A percentile compares a stretch with the other conserved stretches of the same genome.
These are phyloP conservation scores for Trichophaea hybrida DNA, from an alignment of 2,329 filamentous ascomycete species.

Conservation along the genomic window DNA sequence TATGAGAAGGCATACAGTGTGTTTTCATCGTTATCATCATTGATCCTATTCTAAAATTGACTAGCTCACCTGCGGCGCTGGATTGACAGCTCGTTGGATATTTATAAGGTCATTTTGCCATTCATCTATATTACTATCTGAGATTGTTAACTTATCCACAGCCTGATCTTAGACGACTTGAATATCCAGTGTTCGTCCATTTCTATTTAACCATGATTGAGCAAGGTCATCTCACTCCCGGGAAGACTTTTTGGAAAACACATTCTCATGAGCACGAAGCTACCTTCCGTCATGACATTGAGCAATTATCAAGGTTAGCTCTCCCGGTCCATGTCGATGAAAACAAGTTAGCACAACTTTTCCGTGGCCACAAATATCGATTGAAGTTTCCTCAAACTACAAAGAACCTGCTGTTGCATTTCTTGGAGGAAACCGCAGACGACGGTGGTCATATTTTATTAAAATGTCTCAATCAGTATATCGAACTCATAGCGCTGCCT, in stretches of 20 bases:
- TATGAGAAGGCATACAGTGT: constrained; percentile 57
- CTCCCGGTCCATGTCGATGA: constrained; percentile 64
- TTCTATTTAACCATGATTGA: constrained; percentile 69
- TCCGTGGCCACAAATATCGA: constrained; percentile 74
- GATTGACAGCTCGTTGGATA: constrained; percentile 81
- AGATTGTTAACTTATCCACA: constrained; percentile 30
- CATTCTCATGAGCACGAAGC: constrained; percentile 58
- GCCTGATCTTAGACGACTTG: constrained; percentile 72
- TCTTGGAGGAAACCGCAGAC: constrained; percentile 73
- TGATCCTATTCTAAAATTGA: not conserved
- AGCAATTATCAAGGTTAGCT: constrained; percentile 56
- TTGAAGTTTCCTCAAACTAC: constrained; percentile 78
- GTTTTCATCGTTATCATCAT: constrained; percentile 15
- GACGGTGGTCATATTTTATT: constrained; percentile 66
- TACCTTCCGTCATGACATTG: constrained; percentile 67
- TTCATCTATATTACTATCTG: constrained; percentile 9
- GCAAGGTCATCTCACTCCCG: constrained; percentile 56
- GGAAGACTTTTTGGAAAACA: constrained; percentile 53
- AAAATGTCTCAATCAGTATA: constrained; percentile 50
- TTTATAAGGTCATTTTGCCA: constrained; percentile 60
- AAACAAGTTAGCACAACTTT: constrained; percentile 65
- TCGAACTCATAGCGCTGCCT: constrained; percentile 44
- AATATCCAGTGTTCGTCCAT: constrained; percentile 93
- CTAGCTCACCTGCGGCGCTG: constrained; percentile 57
- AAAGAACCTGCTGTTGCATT: constrained; percentile 69